These are phyloP conservation scores for Talinum fruticosum DNA, from an alignment of 148 eudicot genomes.

Conservation along the genomic window DNA sequence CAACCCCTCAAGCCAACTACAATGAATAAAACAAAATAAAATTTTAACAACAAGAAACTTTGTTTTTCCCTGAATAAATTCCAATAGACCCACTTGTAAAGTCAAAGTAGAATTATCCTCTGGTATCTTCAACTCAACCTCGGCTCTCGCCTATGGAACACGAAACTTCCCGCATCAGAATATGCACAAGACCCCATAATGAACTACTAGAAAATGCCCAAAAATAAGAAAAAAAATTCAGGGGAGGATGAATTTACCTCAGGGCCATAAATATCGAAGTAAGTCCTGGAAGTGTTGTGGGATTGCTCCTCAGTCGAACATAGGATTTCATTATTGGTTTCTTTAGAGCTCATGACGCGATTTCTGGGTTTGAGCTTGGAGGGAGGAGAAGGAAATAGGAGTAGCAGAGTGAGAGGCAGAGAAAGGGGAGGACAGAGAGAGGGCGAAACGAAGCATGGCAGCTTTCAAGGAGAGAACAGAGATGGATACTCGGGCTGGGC, in stretches of 20 bases:
- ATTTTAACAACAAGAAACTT: neutral
- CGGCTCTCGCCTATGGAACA: slow-evolving; percentile 68
- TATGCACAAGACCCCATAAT: neutral
- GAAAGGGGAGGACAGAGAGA: neutral
- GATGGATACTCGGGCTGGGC: neutral
- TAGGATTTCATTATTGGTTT: slow-evolving; percentile 26
- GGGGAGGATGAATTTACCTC: slow-evolving; percentile 35
- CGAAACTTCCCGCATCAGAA: neutral
- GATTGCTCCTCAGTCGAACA: slow-evolving; percentile 21
- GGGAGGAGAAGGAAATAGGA: neutral
- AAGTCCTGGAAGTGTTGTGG: slow-evolving; percentile 31
- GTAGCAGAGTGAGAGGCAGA: neutral
- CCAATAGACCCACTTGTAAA: slow-evolving; percentile 51
- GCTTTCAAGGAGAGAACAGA: neutral
- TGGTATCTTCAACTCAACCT: slow-evolving; percentile 56
- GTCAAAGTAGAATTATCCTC: slow-evolving; percentile 57
- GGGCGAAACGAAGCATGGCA: neutral
- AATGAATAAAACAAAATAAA: neutral
- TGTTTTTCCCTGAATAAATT: neutral
- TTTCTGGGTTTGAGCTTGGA: slow-evolving; percentile 14
- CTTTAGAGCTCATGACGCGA: slow-evolving; percentile 13
- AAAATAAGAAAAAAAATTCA: neutral
- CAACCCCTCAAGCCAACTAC: neutral
- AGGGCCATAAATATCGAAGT: slow-evolving; percentile 72
- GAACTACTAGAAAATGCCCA: neutral